phyloP scores from a whole-genome alignment of 306 rosid species.

The Citrullus amarus region DNA sequence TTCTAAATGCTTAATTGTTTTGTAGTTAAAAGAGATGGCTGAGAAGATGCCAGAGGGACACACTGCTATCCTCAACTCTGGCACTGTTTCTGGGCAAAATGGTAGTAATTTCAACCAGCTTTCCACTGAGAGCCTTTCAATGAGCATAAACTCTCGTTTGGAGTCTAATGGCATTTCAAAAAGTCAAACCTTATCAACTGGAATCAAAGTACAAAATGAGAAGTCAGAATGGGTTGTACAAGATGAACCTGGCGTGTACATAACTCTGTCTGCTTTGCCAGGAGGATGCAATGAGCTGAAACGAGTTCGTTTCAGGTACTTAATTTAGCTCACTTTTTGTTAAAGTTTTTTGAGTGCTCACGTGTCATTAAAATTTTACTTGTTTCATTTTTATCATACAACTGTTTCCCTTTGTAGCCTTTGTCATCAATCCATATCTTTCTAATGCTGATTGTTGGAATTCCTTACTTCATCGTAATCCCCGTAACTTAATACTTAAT shows the following conservation, averaged over 20 bases:
- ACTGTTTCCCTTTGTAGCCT: background rate
- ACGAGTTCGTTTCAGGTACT: constrained; percentile 95
- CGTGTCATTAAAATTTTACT: background rate
- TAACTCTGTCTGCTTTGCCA: constrained; percentile 52
- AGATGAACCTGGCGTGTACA: constrained; percentile 83
- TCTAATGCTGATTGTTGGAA: background rate
- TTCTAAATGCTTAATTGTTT: constrained; percentile 7
- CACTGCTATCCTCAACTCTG: constrained; percentile 15
- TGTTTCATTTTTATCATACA: background rate
- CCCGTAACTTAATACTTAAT: background rate
- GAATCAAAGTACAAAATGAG: constrained; percentile 34
- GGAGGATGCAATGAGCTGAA: constrained; percentile 69
- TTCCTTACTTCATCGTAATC: background rate
- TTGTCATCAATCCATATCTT: background rate
- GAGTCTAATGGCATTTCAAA: constrained; percentile 33
- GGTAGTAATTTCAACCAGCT: constrained; percentile 25
- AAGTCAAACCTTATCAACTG: constrained; percentile 28
- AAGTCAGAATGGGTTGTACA: constrained; percentile 75
- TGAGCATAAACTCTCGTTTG: constrained; percentile 26
- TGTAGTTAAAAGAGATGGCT: constrained; percentile 68
- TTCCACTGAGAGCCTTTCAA: constrained; percentile 25
- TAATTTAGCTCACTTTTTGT: background rate
- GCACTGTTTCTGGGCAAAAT: constrained; percentile 24
- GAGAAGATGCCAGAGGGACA: constrained; percentile 51
- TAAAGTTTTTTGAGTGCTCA: background rate